Evolutionary conservation across 768 basidiomycete species (phyloP).

Genomic region (Trametes villosa): DNA sequence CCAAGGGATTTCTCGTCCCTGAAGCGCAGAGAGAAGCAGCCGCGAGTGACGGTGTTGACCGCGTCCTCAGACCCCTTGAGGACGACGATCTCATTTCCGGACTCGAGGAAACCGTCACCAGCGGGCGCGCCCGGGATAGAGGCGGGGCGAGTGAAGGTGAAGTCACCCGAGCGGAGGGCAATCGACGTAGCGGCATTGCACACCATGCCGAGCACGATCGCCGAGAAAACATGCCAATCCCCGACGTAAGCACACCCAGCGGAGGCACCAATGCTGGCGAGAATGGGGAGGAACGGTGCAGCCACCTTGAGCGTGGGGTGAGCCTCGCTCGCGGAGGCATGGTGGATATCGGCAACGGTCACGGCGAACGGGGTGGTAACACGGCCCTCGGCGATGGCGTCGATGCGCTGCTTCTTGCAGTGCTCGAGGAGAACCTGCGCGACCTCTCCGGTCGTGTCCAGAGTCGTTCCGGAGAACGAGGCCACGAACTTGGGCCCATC

Average conservation of each 20-base stretch:
- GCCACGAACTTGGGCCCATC: conserved; percentile 14
- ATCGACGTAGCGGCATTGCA: conserved; percentile 4
- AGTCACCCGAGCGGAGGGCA: conserved; percentile 6
- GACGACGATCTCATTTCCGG: conserved; percentile 13
- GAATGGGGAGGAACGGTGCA: conserved; percentile 17
- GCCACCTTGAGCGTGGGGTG: conserved; percentile 8
- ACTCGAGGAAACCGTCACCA: conserved; percentile 17
- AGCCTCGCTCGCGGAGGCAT: conserved; percentile 6
- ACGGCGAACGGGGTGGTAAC: conserved; percentile 16
- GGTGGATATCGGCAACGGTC: conserved; percentile 9
- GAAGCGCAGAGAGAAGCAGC: conserved; percentile 15
- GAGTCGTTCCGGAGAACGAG: conserved; percentile 11
- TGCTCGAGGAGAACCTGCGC: background rate
- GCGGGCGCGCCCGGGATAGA: conserved; percentile 9
- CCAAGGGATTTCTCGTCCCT: background rate
- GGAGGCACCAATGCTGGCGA: conserved; percentile 15
- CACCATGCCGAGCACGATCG: conserved; percentile 19
- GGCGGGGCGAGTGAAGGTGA: conserved; percentile 14
- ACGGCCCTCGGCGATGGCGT: conserved; percentile 2
- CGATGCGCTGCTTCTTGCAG: background rate
- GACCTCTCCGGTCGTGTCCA: background rate
- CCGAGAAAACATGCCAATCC: conserved; percentile 13
- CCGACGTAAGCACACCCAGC: conserved; percentile 10
- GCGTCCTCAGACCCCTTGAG: conserved; percentile 15
- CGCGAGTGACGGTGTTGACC: conserved; percentile 16